Percentiles rank a stretch among this genome's conserved stretches.
phyloP scores from a whole-genome alignment of 1,139 yeast species.

The Debaryomyces robertsiae region DNA sequence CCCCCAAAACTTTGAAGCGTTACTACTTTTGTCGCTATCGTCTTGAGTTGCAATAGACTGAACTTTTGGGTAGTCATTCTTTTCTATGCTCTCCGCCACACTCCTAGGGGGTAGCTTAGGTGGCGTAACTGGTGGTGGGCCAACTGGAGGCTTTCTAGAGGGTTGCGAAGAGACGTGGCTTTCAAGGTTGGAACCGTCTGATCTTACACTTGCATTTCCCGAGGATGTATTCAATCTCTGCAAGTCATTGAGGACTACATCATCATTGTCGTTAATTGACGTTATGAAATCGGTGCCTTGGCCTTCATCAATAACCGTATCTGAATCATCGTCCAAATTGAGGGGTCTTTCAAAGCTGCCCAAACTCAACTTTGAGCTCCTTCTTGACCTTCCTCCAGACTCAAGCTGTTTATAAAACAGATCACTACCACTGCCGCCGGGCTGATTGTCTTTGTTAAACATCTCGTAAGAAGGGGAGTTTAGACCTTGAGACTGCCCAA shows the following conservation, averaged over 20 bases:
- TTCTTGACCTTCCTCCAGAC: conserved; percentile 1
- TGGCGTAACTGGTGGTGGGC: conserved; percentile 1
- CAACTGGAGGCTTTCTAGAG: conserved; percentile 11
- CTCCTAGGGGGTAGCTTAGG: conserved; percentile 6
- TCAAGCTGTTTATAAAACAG: neutral
- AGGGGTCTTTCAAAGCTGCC: conserved; percentile 4
- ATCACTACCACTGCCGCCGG: neutral
- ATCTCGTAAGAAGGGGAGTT: conserved; percentile 19
- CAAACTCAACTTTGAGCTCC: conserved; percentile 7
- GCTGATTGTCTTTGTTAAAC: conserved; percentile 9
- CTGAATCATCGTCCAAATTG: conserved; percentile 5
- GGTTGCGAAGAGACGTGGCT: conserved; percentile 1
- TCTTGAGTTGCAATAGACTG: no score
- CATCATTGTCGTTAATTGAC: neutral
- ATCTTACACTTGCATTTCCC: conserved; percentile 1
- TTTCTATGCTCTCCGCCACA: no score
- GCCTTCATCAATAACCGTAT: neutral
- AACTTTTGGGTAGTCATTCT: no score
- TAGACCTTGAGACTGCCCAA: conserved; percentile 5
- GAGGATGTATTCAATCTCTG: neutral
- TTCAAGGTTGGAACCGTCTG: neutral
- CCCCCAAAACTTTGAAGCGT: neutral
- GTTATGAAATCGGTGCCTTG: neutral
- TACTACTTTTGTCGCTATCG: neutral
- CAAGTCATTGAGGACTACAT: neutral